A percentile compares a stretch with the other conserved stretches of the same genome.
Evolutionary conservation across 805 yeast species (phyloP).

Genomic region (Metschnikowia kunwiensis): DNA sequence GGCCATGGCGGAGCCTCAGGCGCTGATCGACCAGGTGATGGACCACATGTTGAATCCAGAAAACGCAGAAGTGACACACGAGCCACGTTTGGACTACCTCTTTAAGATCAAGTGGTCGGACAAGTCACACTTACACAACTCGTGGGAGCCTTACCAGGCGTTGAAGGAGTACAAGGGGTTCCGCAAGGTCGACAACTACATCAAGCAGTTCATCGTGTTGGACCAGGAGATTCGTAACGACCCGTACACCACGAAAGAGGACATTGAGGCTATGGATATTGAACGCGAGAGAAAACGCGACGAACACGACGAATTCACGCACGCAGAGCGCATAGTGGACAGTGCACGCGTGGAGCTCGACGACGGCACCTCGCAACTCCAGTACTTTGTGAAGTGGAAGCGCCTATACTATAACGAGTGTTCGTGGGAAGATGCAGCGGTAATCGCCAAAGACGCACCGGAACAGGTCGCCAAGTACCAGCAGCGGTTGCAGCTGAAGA

Average conservation of each 20-base stretch:
- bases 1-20: conserved; percentile 34
- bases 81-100: conserved; percentile 58
- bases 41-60: conserved; percentile 38
- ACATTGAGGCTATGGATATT: conserved; percentile 87
- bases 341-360: conserved; percentile 69
- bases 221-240: conserved; percentile 79
- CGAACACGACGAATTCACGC: conserved; percentile 76
- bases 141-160: conserved; percentile 76
- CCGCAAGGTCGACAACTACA: conserved; percentile 86
- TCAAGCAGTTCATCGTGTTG: conserved; percentile 67
- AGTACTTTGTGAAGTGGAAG: conserved; percentile 91
- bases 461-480: conserved; percentile 80
- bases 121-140: conserved; percentile 87
- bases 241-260: conserved; percentile 83
- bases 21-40: conserved; percentile 38
- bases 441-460: conserved; percentile 81
- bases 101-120: conserved; percentile 80
- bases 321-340: conserved; percentile 87
- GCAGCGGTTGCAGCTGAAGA: conserved; percentile 75
- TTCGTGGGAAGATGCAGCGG: conserved; percentile 93
- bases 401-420: conserved; percentile 91
- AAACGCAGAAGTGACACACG: conserved; percentile 41
- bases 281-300: conserved; percentile 84
- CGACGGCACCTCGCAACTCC: conserved; percentile 62
- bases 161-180: conserved; percentile 62